Conservation (phyloP, 495 filamentous ascomycete species). For the Rhypophila decipiens region DNA sequence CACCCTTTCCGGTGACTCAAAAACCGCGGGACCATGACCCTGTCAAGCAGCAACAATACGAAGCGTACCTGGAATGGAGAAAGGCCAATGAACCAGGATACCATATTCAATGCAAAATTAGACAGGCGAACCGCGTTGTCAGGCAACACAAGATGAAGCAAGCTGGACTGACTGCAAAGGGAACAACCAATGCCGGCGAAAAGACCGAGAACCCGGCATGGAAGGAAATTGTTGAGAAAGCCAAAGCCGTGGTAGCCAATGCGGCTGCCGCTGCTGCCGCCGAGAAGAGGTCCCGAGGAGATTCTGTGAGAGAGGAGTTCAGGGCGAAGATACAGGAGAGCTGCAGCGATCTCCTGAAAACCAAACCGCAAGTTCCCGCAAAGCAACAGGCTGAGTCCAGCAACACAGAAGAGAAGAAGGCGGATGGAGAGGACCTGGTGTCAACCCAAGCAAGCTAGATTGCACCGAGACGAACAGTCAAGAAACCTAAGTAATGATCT, state of each 20-base stretch:
- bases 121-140: conserved; percentile 33
- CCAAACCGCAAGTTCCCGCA: no score
- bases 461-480: no score
- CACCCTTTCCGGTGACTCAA: conserved; percentile 24
- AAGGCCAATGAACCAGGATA: conserved; percentile 34
- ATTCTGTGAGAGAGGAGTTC: conserved; percentile 9
- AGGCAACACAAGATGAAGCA: conserved; percentile 22
- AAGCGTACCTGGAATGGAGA: conserved; percentile 35
- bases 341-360: not conserved
- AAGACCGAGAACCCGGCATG: not conserved
- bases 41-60: conserved; percentile 35
- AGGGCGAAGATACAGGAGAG: conserved; percentile 11
- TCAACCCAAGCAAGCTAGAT: no score
- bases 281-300: conserved; percentile 4
- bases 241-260: conserved; percentile 19
- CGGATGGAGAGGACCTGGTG: no score
- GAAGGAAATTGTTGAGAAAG: conserved; percentile 24
- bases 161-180: no score
- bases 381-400: no score
- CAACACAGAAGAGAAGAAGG: no score
- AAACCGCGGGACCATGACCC: conserved; percentile 29
- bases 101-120: conserved; percentile 33
- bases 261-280: conserved; percentile 7
- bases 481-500: no score
- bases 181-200: not conserved